Evolutionary conservation across 2,329 filamentous ascomycete genomes (phyloP).

Genomic region (Onygenales sp.): DNA sequence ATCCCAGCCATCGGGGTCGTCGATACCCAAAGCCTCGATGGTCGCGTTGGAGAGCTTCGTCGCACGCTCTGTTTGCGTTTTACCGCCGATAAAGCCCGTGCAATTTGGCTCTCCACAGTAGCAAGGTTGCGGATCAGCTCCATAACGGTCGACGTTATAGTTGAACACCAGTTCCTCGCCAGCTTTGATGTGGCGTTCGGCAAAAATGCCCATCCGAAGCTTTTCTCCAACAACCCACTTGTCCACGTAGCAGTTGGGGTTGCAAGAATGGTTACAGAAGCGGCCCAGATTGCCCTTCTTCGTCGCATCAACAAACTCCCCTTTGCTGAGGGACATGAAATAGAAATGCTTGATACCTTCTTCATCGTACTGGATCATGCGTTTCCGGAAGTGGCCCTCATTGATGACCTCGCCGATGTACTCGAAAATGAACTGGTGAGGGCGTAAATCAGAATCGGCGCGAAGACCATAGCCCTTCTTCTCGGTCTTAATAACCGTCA

Average conservation of each 20-base stretch:
- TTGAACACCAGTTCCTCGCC: constrained; percentile 98
- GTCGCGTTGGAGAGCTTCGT: constrained; percentile 84
- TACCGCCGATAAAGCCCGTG: constrained; percentile 91
- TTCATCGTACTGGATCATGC: constrained; percentile 87
- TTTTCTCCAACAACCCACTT: constrained; percentile 99
- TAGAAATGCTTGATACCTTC: constrained; percentile 99
- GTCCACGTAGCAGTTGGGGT: constrained; percentile 97
- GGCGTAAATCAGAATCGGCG: constrained; percentile 63
- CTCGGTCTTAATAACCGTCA: constrained; percentile 93
- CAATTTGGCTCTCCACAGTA: constrained; percentile 94
- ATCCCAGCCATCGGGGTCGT: constrained; percentile 87
- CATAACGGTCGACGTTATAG: constrained; percentile 98
- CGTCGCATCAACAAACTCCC: constrained; percentile 94
- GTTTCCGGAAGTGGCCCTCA: constrained; percentile 75
- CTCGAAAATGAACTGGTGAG: constrained; percentile 92
- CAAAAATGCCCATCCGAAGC: constrained; percentile 97
- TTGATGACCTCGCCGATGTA: constrained; percentile 98
- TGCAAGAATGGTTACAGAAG: constrained; percentile 99
- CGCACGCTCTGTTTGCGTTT: constrained; percentile 90
- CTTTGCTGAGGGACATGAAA: constrained; percentile 97
- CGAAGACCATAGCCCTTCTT: constrained; percentile 95
- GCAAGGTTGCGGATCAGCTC: constrained; percentile 90
- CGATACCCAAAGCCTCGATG: constrained; percentile 91
- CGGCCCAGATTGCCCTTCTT: constrained; percentile 92
- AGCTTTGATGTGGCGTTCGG: constrained; percentile 69